phyloP scores from a whole-genome alignment of 768 basidiomycete species.

The Daedalea quercina region DNA sequence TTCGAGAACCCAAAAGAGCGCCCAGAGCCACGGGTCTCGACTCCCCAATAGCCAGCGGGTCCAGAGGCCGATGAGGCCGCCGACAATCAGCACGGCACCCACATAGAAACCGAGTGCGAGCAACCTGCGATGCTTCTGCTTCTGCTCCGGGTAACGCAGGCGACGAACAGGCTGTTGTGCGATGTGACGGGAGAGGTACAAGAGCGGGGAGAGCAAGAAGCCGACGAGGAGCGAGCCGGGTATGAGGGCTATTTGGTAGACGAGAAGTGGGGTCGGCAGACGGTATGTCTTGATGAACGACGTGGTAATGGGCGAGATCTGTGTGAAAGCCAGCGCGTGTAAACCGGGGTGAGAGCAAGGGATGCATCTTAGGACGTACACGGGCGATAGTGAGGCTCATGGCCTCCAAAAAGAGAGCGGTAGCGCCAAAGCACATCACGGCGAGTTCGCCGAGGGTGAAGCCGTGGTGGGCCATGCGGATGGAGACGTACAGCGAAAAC shows the following conservation, averaged over 20 bases:
- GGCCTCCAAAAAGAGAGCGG: slow-evolving; percentile 80
- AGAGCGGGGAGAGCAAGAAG: slow-evolving; percentile 88
- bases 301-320: slow-evolving; percentile 79
- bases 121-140: slow-evolving; percentile 70
- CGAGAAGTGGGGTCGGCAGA: slow-evolving; percentile 84
- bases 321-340: slow-evolving; percentile 1
- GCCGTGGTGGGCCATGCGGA: slow-evolving; percentile 87
- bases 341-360: background rate
- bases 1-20: slow-evolving; percentile 67
- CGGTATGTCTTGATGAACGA: slow-evolving; percentile 89
- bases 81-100: slow-evolving; percentile 71
- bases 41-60: slow-evolving; percentile 77
- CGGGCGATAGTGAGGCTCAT: slow-evolving; percentile 77
- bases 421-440: slow-evolving; percentile 83
- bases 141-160: slow-evolving; percentile 76
- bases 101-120: slow-evolving; percentile 83
- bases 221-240: slow-evolving; percentile 91
- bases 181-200: slow-evolving; percentile 86
- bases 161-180: slow-evolving; percentile 82
- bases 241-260: slow-evolving; percentile 89
- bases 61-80: slow-evolving; percentile 86
- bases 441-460: slow-evolving; percentile 95
- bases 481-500: slow-evolving; percentile 81
- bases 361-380: slow-evolving; percentile 37
- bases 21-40: slow-evolving; percentile 88